Evolutionary conservation across 352 stramenopile species (phyloP), one percentile per base, ranked within the genome.

Genomic region (Globisporangium echinulatum): DNA sequence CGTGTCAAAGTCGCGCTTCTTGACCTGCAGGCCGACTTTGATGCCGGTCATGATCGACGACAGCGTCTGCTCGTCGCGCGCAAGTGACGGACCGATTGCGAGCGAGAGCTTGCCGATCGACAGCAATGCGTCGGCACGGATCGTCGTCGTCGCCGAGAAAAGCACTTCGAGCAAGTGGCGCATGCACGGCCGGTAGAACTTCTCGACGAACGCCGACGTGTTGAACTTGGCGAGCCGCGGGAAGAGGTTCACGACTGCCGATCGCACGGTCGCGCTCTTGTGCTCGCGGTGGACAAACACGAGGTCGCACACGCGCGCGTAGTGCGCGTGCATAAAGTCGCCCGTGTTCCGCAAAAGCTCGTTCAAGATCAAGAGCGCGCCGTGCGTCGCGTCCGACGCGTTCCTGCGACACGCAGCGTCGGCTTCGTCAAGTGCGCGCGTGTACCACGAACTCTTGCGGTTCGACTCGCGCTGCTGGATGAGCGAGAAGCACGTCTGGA

Each of bases 391-490:
- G 8, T 95, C 86, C 19, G 86, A 80, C 54, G 71, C 88, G n/a
- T 85, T 87, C 19, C 73, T 68, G n/a, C 84, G 75, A 52, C 91
- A 88, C 10, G 80, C 80, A 19, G 70, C 72, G 52, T 91, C 80
- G 7, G 80, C 82, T 64, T 95, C 85, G 15, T 95, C 85, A 19
- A 92, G 53, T 10, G 85, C 83, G 44, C 82, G 77, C 14, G 76
- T 80, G 60, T 93, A 95, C 86, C 82, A 94, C 42, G 71, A 77
- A 52, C 68, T 88, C 61, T 93, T 93, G 53, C 86, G 77, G 58
- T 92, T 95, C 8, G 79, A 91, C 58, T 95, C 86, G n/a, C 86
- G 84, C 63, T 92, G 83, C 49, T 95, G 86, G 52, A 95, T 92
- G 17, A 95, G 70, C 63, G 82, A 88, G 52, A 95, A 92, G 62